These are phyloP conservation scores for Spencermartinsiella ligniputridi DNA, from an alignment of 1,139 yeast species.

Conservation along the genomic window DNA sequence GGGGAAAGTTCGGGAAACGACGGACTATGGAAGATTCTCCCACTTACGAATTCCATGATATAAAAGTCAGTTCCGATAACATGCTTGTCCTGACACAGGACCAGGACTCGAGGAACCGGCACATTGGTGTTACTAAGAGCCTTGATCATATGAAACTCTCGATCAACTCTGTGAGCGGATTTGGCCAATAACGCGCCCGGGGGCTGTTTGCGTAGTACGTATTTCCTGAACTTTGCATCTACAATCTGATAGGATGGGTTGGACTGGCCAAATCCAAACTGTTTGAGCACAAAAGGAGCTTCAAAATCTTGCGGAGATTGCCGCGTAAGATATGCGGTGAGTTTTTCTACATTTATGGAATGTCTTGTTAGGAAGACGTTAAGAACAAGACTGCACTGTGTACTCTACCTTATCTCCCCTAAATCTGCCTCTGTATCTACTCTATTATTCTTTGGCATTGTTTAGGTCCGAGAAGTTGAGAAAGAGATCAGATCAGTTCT, in stretches of 20 bases:
- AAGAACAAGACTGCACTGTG: neutral
- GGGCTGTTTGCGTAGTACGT: slow-evolving; percentile 59
- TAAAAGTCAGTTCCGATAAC: slow-evolving; percentile 73
- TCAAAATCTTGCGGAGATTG: slow-evolving; percentile 17
- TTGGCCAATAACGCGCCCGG: slow-evolving; percentile 53
- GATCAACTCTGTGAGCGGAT: slow-evolving; percentile 62
- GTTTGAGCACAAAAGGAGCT: slow-evolving; percentile 37
- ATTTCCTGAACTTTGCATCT: slow-evolving; percentile 41
- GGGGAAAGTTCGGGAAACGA: slow-evolving; percentile 39
- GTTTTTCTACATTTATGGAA: slow-evolving; percentile 36
- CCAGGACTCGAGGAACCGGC: slow-evolving; percentile 64
- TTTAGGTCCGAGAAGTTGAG: too few relatives aligned
- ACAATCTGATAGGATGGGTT: slow-evolving; percentile 58
- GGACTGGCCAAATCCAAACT: slow-evolving; percentile 63
- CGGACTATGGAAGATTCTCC: slow-evolving; percentile 57
- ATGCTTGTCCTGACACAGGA: slow-evolving; percentile 55
- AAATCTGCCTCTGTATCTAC: slow-evolving; percentile 34
- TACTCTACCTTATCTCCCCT: slow-evolving; percentile 31
- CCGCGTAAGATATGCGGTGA: slow-evolving; percentile 30
- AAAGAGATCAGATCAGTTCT: too few relatives aligned
- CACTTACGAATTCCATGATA: slow-evolving; percentile 56
- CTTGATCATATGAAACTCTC: slow-evolving; percentile 54
- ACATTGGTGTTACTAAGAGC: slow-evolving; percentile 38
- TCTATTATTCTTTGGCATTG: neutral
- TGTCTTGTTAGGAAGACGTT: slow-evolving; percentile 19